phyloP scores from a whole-genome alignment of 73 alveolate species.

The Tetrahymena elliotti region DNA sequence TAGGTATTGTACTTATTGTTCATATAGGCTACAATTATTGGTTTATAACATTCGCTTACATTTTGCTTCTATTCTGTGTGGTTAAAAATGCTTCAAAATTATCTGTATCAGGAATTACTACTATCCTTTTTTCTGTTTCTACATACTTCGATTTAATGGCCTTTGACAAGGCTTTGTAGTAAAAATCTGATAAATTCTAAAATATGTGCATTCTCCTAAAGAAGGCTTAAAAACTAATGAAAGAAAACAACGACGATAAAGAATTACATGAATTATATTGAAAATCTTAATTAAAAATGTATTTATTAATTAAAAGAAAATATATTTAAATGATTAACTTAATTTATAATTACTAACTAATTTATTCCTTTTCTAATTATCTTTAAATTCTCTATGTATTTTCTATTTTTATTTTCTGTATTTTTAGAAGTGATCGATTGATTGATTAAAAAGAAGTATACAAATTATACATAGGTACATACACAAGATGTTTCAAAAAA shows the following conservation, averaged over 20 bases:
- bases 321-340: no score
- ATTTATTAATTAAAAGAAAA: no score
- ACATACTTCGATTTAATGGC: not conserved
- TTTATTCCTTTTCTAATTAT: no score
- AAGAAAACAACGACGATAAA: not conserved
- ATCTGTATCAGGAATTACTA: not conserved
- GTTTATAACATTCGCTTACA: not conserved
- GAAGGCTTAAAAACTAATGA: not conserved
- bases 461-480: no score
- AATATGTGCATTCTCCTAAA: not conserved
- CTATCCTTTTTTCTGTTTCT: not conserved
- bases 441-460: no score
- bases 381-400: no score
- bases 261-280: not conserved
- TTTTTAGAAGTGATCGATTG: no score
- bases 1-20: not conserved
- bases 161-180: not conserved
- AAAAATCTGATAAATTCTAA: not conserved
- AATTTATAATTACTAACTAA: no score
- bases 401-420: no score
- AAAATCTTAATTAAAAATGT: not conserved
- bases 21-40: not conserved
- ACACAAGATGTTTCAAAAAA: no score
- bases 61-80: not conserved
- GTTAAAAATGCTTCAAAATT: not conserved